Percentiles rank a stretch among this genome's conserved stretches.
Evolutionary conservation across 352 stramenopile genomes (phyloP).

Genomic region (Globisporangium ultimum): DNA sequence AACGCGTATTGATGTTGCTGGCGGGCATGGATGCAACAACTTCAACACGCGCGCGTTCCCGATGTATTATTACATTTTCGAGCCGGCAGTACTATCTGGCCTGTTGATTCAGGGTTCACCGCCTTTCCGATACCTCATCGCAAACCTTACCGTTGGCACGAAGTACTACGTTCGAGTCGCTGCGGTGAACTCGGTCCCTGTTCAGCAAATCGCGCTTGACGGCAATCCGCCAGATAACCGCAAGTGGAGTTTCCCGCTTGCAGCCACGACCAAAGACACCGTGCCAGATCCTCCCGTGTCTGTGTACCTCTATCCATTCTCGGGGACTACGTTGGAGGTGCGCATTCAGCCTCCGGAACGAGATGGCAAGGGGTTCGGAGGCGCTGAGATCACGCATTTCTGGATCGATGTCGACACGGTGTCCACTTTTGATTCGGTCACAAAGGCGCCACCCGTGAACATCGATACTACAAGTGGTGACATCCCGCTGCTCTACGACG

Average conservation of each 20-base stretch:
- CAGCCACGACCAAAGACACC: constrained; percentile 76
- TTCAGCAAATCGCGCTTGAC: constrained; percentile 80
- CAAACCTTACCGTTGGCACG: constrained; percentile 49
- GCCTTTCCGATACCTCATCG: constrained; percentile 80
- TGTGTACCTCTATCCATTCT: constrained; percentile 59
- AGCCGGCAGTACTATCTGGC: constrained; percentile 46
- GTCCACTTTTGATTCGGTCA: constrained; percentile 65
- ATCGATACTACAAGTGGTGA: constrained; percentile 17
- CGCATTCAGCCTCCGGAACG: constrained; percentile 68
- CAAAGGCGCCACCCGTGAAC: constrained; percentile 42
- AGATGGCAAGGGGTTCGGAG: constrained; percentile 53
- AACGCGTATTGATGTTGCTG: constrained; percentile 25
- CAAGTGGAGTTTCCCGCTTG: constrained; percentile 85
- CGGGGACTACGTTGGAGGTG: constrained; percentile 59
- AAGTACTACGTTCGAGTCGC: constrained; percentile 92
- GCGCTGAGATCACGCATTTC: constrained; percentile 44
- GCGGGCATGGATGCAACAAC: constrained; percentile 29
- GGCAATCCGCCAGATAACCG: constrained; percentile 87
- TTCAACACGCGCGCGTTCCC: constrained; percentile 48
- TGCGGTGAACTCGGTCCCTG: constrained; percentile 86
- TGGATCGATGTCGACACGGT: constrained; percentile 72
- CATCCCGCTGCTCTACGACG: constrained; percentile 54
- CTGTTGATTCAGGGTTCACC: constrained; percentile 65
- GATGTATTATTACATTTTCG: constrained; percentile 62
- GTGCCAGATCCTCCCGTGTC: constrained; percentile 68